Evolutionary conservation across 345 rosid genomes (phyloP).

Genomic region (Mercurialis annua): DNA sequence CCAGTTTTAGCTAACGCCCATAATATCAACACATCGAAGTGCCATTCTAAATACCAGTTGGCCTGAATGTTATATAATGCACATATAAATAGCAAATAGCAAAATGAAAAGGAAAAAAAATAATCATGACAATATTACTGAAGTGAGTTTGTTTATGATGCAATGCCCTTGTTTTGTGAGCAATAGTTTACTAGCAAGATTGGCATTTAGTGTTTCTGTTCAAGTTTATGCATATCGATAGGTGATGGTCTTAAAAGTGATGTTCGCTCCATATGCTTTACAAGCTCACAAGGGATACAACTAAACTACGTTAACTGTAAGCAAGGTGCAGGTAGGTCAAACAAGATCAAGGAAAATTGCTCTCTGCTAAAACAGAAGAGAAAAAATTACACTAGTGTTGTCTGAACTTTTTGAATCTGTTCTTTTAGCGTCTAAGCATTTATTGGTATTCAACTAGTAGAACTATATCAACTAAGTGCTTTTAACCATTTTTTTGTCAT

Average conservation of each 20-base stretch:
- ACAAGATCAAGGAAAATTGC: not conserved
- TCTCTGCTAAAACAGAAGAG: not conserved
- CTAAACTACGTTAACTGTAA: too few species aligned
- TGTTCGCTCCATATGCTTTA: not conserved
- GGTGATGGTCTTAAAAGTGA: not conserved
- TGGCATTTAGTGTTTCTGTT: not conserved
- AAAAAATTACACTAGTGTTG: too few species aligned
- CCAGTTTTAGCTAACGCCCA: constrained; percentile 76
- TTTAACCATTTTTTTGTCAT: too few species aligned
- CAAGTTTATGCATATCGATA: not conserved
- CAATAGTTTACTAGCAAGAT: too few species aligned
- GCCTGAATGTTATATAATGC: constrained; percentile 35
- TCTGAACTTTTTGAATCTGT: too few species aligned
- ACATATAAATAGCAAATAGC: not conserved
- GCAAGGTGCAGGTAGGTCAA: not conserved
- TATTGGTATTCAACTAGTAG: too few species aligned
- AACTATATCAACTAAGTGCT: too few species aligned
- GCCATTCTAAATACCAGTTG: constrained; percentile 77
- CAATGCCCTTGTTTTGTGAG: too few species aligned
- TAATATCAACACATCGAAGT: constrained; percentile 66
- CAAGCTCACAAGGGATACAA: not conserved
- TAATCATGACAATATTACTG: too few species aligned
- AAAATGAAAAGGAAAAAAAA: too few species aligned
- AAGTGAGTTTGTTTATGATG: too few species aligned
- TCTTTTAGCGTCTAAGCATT: too few species aligned